phyloP scores from a whole-genome alignment of 495 filamentous ascomycete genomes.

The Hypoxylon lienhwacheense region DNA sequence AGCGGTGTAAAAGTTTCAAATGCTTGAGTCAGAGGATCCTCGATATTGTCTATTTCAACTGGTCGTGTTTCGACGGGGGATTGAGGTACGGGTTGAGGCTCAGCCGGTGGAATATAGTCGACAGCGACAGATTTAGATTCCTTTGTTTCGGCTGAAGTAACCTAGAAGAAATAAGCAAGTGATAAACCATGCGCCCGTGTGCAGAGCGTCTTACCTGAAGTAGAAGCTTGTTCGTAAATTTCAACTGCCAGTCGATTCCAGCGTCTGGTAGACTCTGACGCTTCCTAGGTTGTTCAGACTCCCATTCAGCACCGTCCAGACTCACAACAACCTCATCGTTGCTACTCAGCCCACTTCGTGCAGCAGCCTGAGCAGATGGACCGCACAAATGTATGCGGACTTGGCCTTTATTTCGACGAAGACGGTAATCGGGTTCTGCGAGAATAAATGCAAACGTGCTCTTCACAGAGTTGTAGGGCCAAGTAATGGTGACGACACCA shows the following conservation, averaged over 20 bases:
- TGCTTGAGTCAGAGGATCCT: conserved; percentile 7
- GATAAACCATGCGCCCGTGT: neutral
- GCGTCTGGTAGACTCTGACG: conserved; percentile 62
- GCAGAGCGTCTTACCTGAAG: conserved; percentile 56
- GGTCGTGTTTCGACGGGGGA: conserved; percentile 5
- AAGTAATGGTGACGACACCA: conserved; percentile 79
- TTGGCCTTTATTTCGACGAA: conserved; percentile 77
- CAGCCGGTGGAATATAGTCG: conserved; percentile 43
- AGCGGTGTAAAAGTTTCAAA: conserved; percentile 28
- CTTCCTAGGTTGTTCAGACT: conserved; percentile 51
- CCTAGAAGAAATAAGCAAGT: conserved; percentile 29
- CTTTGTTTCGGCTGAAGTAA: conserved; percentile 40
- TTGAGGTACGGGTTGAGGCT: conserved; percentile 20
- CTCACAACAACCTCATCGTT: conserved; percentile 73
- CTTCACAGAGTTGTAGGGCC: conserved; percentile 84
- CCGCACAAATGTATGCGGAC: conserved; percentile 81
- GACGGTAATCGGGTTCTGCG: conserved; percentile 82
- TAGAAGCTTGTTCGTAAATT: conserved; percentile 58
- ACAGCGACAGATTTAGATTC: conserved; percentile 49
- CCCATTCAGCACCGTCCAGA: conserved; percentile 66
- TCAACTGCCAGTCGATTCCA: conserved; percentile 74
- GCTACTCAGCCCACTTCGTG: conserved; percentile 66
- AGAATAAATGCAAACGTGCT: conserved; percentile 73
- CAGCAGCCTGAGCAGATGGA: conserved; percentile 67
- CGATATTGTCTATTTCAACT: conserved; percentile 7